Base-by-base conservation (phyloP, 2,329 filamentous ascomycete genomes). In the Lachnellula arida region DNA sequence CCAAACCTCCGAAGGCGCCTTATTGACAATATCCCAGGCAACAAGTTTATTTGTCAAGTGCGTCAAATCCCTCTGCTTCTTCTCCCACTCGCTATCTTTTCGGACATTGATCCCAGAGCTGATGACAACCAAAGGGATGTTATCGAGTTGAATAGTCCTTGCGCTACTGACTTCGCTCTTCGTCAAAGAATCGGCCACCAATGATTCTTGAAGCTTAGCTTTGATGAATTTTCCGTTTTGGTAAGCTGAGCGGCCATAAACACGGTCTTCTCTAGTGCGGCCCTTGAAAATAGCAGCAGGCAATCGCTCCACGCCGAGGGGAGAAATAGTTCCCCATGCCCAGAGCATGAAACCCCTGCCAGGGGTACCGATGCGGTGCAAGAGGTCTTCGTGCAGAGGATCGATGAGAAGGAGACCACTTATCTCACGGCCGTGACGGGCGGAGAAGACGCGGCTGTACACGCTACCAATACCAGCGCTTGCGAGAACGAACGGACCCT, bases 1-100 rank as follows among this genome's bases (percentile, higher is more conserved):
- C 94, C 94, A 99, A 0, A 97, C 87, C 69, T 92, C 82, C 70
- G 96, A 90, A 5, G 91, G 89, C 3, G 92, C 91, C 60, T 86
- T 82, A 55, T 88, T 83, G 11, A 97, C 90, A 51, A 96, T 82
- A 71, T 96, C 91, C 92, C 93, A 99, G 40, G 81, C 77, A 55
- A 88, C 72, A 51, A 97, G 75, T 48, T 91, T 91, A 51, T 86
- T 79, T 0, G 93, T 97, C 63, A 97, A 76, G 57, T 81, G 83
- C 7, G 86, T 91, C 59, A 97, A 73, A 67, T 96, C 92, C 64
- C 89, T 80, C 76, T 99, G 94, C 71, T 91, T 91, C 61, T 81
- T 76, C 70, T 88, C 86, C 94, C 94, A 99, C 54, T 82, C 79
- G 47, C 77, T 75, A 69, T 89, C 86, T 49, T 73, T 78, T 55